phyloP scores from a whole-genome alignment of 805 yeast genomes.

The Nakazawaea ambrosiae region DNA sequence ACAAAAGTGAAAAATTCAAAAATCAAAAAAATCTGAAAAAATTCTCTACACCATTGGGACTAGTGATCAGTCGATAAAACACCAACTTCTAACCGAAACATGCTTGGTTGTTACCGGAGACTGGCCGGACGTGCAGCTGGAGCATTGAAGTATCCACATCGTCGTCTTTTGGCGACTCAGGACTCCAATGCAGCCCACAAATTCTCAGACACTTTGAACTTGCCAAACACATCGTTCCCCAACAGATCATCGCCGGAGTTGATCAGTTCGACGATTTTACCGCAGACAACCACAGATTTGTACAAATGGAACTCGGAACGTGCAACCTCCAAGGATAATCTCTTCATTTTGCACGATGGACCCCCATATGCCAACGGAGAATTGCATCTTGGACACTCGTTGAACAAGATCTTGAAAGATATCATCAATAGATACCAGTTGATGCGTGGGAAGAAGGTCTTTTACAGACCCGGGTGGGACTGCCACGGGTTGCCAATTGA shows the following conservation, averaged over 20 bases:
- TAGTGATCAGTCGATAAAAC: too few species aligned
- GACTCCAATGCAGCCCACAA: too few species aligned
- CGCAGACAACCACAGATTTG: conserved; percentile 48
- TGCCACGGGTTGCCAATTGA: conserved; percentile 98
- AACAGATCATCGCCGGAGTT: conserved; percentile 44
- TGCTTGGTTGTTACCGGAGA: too few species aligned
- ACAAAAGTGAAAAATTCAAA: too few species aligned
- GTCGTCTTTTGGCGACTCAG: too few species aligned
- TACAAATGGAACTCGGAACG: conserved; percentile 53
- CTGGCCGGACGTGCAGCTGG: too few species aligned
- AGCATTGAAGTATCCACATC: too few species aligned
- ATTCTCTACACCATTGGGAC: too few species aligned
- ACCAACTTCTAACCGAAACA: too few species aligned
- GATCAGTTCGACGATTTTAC: conserved; percentile 35
- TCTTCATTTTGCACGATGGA: conserved; percentile 85
- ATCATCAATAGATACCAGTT: conserved; percentile 70
- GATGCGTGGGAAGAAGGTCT: conserved; percentile 51
- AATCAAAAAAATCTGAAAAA: too few species aligned
- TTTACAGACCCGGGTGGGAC: conserved; percentile 95
- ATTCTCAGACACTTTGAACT: conserved; percentile 45
- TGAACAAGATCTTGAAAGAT: conserved; percentile 86
- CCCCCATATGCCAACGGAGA: conserved; percentile 99
- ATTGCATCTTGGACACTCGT: conserved; percentile 85
- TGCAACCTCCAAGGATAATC: conserved; percentile 24
- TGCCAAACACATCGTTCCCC: conserved; percentile 70